Evolutionary conservation across 2,329 filamentous ascomycete genomes (phyloP), one percentile per base, ranked within the genome.

Genomic region (Aspergillus sp.): DNA sequence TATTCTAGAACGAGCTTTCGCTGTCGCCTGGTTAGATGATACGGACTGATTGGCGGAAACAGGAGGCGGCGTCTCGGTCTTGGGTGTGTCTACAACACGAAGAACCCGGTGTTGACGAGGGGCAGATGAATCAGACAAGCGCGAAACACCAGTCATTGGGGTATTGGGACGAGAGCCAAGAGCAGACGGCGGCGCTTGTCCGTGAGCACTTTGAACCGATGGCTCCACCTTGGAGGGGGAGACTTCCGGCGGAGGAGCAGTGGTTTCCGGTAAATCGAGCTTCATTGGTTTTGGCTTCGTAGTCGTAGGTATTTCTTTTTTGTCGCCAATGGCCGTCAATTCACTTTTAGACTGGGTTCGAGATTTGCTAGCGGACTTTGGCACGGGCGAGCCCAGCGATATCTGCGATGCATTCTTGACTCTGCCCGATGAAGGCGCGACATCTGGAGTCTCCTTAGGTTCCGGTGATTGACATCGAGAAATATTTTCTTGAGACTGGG

Each of bases 41-140:
- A 63, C 50, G 5, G 66, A 66, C n/a, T 64, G 61, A 20, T 59
- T 60, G 15, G 60, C 60, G 10, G 64, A 61, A 33, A 52, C 41
- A 23, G 64, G 60, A 17, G 62, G 58, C 6, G 64, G 62, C 1
- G 61, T 62, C 54, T 80, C 78, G 15, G 69, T 66, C 57, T 78
- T 81, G 0, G 77, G 76, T 0, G 79, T 81, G 45, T 78, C 73
- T 12, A 81, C 70, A 15, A 82, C 74, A 20, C 79, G 75, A 45
- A 83, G 59, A n/a, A 80, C 79, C 32, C 76, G 68, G 15, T 78
- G 69, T 35, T 70, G 67, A 37, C 68, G 69, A 39, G 63, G 60
- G 23, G 53, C 61, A 9, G 69, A 62, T 7, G 69, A 67, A 46
- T 71, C 68, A 9, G 67, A 70, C 19, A 58, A 46, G 5, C 68